Percentiles rank a stretch among this genome's conserved stretches.
phyloP scores from a whole-genome alignment of 768 basidiomycete genomes.

The Roridomyces roridus region DNA sequence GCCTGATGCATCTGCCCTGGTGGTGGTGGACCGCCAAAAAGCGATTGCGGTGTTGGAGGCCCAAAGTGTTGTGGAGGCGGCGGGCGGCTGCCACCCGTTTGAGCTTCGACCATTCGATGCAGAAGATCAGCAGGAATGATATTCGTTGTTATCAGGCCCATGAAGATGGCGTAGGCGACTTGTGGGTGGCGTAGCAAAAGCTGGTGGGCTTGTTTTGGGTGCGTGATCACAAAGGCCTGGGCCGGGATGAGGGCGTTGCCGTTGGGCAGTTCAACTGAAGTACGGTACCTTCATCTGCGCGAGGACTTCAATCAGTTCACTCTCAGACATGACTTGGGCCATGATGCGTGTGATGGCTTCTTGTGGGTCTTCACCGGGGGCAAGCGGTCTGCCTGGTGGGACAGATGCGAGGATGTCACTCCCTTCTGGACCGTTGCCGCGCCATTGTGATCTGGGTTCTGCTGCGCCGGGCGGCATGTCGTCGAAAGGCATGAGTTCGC shows the following conservation, averaged over 20 bases:
- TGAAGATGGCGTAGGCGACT: constrained; percentile 94
- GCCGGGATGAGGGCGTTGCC: not conserved
- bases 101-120: constrained; percentile 63
- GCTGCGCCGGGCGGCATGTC: constrained; percentile 61
- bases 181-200: constrained; percentile 88
- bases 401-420: constrained; percentile 66
- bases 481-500: constrained; percentile 82
- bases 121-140: constrained; percentile 90
- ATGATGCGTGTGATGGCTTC: constrained; percentile 89
- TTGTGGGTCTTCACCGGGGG: constrained; percentile 71
- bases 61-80: constrained; percentile 53
- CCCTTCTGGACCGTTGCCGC: constrained; percentile 51
- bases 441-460: constrained; percentile 62
- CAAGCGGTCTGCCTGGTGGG: constrained; percentile 78
- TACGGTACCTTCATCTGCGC: constrained; percentile 93
- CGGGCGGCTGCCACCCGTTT: constrained; percentile 28
- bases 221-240: constrained; percentile 92
- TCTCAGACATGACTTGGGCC: constrained; percentile 75
- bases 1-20: constrained; percentile 26
- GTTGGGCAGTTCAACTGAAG: too few relatives aligned
- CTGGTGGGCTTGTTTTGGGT: constrained; percentile 85
- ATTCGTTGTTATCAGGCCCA: constrained; percentile 90
- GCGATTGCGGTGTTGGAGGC: constrained; percentile 45
- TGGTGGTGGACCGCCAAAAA: constrained; percentile 32
- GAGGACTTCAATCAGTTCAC: constrained; percentile 89